Percentiles rank a stretch among this genome's conserved stretches.
Conservation (phyloP, 116 monocot genomes). For the Trichopus zeylanicus region DNA sequence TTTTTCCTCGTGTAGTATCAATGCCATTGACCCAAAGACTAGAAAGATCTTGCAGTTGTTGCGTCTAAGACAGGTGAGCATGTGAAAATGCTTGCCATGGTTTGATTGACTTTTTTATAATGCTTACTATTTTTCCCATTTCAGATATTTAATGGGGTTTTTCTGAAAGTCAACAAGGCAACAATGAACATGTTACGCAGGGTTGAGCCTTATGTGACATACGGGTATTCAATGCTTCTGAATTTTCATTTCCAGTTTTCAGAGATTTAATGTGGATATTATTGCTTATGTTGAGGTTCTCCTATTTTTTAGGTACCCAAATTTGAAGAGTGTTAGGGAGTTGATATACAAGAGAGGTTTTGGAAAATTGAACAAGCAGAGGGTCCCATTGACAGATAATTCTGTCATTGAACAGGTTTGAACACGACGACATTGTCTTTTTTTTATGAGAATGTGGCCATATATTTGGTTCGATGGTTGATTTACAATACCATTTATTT, state of each 20-base stretch:
- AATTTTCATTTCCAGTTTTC: neutral
- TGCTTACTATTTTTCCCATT: neutral
- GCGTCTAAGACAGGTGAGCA: conserved; percentile 72
- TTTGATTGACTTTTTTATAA: neutral
- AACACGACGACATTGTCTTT: neutral
- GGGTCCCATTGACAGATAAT: conserved; percentile 68
- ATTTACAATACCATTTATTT: neutral
- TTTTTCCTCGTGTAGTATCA: conserved; percentile 56
- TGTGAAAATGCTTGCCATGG: neutral
- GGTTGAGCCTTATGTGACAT: conserved; percentile 96
- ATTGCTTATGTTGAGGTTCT: neutral
- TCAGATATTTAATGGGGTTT: conserved; percentile 93
- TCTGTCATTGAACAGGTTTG: conserved; percentile 74
- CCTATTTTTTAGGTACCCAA: conserved; percentile 51
- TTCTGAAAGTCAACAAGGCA: conserved; percentile 89
- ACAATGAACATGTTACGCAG: conserved; percentile 83
- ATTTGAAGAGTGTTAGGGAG: conserved; percentile 81
- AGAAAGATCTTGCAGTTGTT: conserved; percentile 80
- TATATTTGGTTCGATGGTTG: neutral
- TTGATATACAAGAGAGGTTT: conserved; percentile 91
- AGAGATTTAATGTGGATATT: neutral
- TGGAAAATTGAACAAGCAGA: conserved; percentile 90
- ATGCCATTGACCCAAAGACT: conserved; percentile 84
- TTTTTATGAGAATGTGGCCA: neutral
- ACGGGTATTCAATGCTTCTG: conserved; percentile 42